Evolutionary conservation across 768 basidiomycete species (phyloP).

Genomic region (Russula earlei): DNA sequence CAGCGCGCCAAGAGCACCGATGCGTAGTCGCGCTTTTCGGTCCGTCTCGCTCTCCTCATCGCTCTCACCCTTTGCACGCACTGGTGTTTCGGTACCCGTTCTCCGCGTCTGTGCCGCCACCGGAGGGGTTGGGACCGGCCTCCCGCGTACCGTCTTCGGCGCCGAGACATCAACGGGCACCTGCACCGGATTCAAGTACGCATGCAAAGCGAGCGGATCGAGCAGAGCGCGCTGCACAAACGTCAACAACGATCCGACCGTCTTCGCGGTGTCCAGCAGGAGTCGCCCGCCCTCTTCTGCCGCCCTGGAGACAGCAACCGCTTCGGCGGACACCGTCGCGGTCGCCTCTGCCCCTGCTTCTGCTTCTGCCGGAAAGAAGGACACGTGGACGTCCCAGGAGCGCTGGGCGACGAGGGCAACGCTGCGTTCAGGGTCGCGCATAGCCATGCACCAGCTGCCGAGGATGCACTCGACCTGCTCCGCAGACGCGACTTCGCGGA

Average conservation of each 20-base stretch:
- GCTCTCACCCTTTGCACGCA: constrained; percentile 42
- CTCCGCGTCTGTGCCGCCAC: constrained; percentile 19
- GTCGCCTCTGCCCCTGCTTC: not conserved
- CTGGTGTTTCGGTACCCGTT: constrained; percentile 25
- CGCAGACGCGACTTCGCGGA: constrained; percentile 38
- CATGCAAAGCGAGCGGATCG: constrained; percentile 51
- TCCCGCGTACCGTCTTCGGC: constrained; percentile 27
- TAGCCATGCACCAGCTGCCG: constrained; percentile 65
- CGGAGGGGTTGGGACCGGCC: constrained; percentile 24
- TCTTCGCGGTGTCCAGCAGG: constrained; percentile 26
- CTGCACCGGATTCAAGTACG: constrained; percentile 50
- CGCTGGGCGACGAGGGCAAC: constrained; percentile 42
- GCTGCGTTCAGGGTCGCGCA: constrained; percentile 61
- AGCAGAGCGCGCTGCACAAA: constrained; percentile 50
- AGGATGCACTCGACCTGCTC: constrained; percentile 48
- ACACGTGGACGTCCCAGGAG: constrained; percentile 42
- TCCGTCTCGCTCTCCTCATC: constrained; percentile 65
- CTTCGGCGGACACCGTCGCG: not conserved
- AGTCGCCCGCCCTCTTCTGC: constrained; percentile 22
- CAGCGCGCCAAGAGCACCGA: constrained; percentile 57
- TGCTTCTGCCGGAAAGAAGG: not conserved
- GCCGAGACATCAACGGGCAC: constrained; percentile 33
- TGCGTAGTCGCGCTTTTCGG: constrained; percentile 56
- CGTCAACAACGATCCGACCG: constrained; percentile 33
- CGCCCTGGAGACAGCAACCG: not conserved